These are phyloP conservation scores for Xylaria sp. DNA, from an alignment of 2,329 filamentous ascomycete genomes.

Conservation along the genomic window DNA sequence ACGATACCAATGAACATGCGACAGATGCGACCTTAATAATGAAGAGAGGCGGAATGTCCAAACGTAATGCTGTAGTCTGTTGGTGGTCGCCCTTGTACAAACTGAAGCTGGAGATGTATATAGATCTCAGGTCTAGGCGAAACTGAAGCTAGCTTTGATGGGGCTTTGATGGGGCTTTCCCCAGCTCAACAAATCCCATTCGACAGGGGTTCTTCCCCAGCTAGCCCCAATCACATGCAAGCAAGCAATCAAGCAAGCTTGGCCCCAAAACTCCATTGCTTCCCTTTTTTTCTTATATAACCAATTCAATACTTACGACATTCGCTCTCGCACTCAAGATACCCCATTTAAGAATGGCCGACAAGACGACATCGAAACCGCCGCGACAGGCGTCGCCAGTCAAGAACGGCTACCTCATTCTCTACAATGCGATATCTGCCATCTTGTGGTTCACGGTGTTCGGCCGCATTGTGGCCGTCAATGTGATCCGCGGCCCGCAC, in stretches of 20 bases:
- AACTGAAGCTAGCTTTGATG: constrained; percentile 5
- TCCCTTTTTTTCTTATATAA: neutral
- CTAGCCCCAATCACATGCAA: constrained; percentile 11
- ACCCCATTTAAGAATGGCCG: constrained; percentile 40
- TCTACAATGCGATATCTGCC: constrained; percentile 85
- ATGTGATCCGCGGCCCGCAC: constrained; percentile 64
- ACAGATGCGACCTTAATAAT: neutral
- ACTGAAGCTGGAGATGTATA: neutral
- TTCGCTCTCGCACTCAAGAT: too few relatives aligned
- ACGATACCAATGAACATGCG: neutral
- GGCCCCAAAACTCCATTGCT: neutral
- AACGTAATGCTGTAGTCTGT: neutral
- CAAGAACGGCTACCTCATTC: constrained; percentile 77
- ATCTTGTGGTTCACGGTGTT: constrained; percentile 83
- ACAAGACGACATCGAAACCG: constrained; percentile 39
- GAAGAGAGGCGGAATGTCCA: neutral
- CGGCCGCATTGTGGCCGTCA: constrained; percentile 69
- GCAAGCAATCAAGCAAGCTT: constrained; percentile 5
- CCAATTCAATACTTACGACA: too few relatives aligned
- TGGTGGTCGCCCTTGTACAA: neutral
- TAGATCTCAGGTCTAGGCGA: neutral
- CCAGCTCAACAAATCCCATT: constrained; percentile 5
- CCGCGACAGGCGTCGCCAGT: constrained; percentile 54
- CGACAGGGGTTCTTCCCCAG: constrained; percentile 11
- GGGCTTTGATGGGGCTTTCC: constrained; percentile 4